Evolutionary conservation across 345 rosid genomes (phyloP).

Genomic region (Eucalyptus pauciflora): DNA sequence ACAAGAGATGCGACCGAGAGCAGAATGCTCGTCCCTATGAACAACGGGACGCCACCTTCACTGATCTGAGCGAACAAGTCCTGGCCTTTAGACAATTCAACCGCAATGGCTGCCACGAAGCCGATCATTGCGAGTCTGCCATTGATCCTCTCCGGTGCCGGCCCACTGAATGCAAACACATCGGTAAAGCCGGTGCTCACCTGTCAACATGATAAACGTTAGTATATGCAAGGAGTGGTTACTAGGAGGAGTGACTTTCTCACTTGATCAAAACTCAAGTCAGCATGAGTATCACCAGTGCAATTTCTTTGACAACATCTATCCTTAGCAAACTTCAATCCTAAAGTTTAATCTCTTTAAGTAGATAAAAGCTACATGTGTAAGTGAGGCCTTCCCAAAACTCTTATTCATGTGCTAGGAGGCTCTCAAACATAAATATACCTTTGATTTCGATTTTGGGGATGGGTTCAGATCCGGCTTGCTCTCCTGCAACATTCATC

Average conservation of each 20-base stretch:
- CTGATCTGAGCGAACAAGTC: slow-evolving; percentile 54
- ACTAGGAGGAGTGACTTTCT: neutral
- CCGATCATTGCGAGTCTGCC: slow-evolving; percentile 83
- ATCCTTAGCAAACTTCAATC: neutral
- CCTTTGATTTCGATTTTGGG: neutral
- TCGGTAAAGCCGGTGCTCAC: slow-evolving; percentile 46
- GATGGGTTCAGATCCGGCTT: neutral
- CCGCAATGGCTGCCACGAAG: slow-evolving; percentile 60
- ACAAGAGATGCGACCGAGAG: slow-evolving; percentile 57
- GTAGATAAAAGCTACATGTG: neutral
- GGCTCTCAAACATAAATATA: fast-evolving
- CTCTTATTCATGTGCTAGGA: neutral
- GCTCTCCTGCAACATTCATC: neutral
- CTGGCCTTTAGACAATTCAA: slow-evolving; percentile 58
- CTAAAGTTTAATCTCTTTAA: neutral
- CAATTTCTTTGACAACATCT: neutral
- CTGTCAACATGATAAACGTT: neutral
- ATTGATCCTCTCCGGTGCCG: slow-evolving; percentile 86
- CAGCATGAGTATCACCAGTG: neutral
- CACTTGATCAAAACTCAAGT: neutral
- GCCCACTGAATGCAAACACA: slow-evolving; percentile 62
- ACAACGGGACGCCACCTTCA: slow-evolving; percentile 48
- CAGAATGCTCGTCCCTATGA: slow-evolving; percentile 36
- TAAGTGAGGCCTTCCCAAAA: neutral
- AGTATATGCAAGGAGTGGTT: neutral